Evolutionary conservation across 805 yeast genomes (phyloP), one percentile per base, ranked within the genome.

Genomic region (Isabelozyma gotoi): DNA sequence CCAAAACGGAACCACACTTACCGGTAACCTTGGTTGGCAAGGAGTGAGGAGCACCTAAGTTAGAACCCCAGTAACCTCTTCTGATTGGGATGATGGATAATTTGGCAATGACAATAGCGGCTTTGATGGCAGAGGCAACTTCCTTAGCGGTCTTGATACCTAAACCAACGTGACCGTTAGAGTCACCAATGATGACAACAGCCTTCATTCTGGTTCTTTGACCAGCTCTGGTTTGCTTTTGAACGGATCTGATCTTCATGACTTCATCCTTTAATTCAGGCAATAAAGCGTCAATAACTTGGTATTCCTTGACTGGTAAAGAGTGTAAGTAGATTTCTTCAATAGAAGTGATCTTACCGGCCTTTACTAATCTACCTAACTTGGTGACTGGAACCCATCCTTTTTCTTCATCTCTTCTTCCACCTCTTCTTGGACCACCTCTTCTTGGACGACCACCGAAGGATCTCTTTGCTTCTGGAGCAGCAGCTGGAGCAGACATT

Each of bases 151-250:
- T 92, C 90, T 94, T 94, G 82, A 94, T 90, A 82, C 99, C 99
- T 74, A 94, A 86, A 88, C 99, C 99, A 79, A 94, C 97, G 84
- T 94, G 99, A 76, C 99, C 99, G 89, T 90, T 89, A 71, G 91
- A 81, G 83, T 94, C 99, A 83, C 99, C 99, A 74, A 94, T 90
- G 71, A 94, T 90, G 73, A 94, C 98, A 71, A 94, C 96, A 77
- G 98, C 99, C 94, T 95, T 95, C 86, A 94, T 91, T 85, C 99
- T 90, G 80, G 98, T 94, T 85, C 99, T 92, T 85, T 94, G 99
- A 90, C 99, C 99, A 69, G 99, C 99, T 81, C 96, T 85, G 84
- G 99, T 94, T 82, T 94, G 99, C 86, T 94, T 94, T 82, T 94
- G 99, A 65, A 94, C 99, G 62, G 99, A 96, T 82, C 92, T 85